phyloP scores from a whole-genome alignment of 2,329 filamentous ascomycete species.

The Xylariaceae sp. region DNA sequence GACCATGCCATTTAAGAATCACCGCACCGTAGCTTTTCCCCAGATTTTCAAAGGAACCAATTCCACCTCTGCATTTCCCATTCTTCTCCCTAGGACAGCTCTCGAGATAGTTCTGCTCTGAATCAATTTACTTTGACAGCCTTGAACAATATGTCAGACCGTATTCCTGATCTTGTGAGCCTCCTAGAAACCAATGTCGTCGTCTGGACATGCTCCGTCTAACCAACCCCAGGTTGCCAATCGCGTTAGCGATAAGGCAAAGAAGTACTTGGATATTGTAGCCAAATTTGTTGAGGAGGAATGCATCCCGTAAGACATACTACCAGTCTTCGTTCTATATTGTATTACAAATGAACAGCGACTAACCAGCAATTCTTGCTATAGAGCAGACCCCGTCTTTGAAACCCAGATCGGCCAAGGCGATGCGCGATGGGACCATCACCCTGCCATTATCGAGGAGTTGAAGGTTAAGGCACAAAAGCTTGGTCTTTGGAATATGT shows the following conservation, averaged over 20 bases:
- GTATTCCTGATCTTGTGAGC: slow-evolving; percentile 30
- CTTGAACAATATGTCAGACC: slow-evolving; percentile 25
- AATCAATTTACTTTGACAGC: too few relatives aligned
- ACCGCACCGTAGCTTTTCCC: too few relatives aligned
- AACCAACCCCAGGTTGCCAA: slow-evolving; percentile 38
- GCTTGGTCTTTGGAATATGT: slow-evolving; percentile 97
- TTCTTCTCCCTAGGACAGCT: too few relatives aligned
- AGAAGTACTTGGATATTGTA: slow-evolving; percentile 79
- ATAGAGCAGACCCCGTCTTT: slow-evolving; percentile 72
- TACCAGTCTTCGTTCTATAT: background rate
- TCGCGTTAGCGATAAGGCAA: slow-evolving; percentile 77
- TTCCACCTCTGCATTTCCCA: too few relatives aligned
- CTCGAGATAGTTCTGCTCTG: too few relatives aligned
- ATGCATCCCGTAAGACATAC: slow-evolving; percentile 68
- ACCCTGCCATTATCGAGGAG: slow-evolving; percentile 80
- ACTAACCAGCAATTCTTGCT: slow-evolving; percentile 17
- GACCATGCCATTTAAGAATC: too few relatives aligned
- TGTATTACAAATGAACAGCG: background rate
- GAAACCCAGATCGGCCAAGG: slow-evolving; percentile 75
- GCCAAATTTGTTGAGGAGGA: slow-evolving; percentile 97
- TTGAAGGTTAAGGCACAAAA: slow-evolving; percentile 79
- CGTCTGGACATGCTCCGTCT: too few relatives aligned
- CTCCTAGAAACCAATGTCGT: too few relatives aligned
- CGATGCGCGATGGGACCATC: slow-evolving; percentile 70
- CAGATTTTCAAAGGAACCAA: too few relatives aligned